Evolutionary conservation across 345 rosid genomes (phyloP), one percentile per base, ranked within the genome.

Genomic region (Sisymbrium irio): DNA sequence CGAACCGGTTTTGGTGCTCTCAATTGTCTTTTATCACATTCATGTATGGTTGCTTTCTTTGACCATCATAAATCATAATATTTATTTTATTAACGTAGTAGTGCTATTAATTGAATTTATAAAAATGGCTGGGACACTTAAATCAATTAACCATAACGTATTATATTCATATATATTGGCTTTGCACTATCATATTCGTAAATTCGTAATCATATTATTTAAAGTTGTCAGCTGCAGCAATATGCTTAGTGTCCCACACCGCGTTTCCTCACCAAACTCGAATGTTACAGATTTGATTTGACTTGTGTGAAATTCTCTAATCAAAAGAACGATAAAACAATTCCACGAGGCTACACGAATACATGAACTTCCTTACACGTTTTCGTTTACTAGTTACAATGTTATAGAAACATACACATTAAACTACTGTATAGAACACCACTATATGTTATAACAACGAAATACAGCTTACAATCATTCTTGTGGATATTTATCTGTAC

Each of bases 1-100:
- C 65, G 44, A 69, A 62, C 79, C 54, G 70, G 75, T 69, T 69
- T 56, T 18, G 75, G 19, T 55, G 65, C 60, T 62, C 42, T 44
- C 12, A 9, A 22, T 8, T 25, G 36, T 69, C 50, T 69, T 69
- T 18, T 27, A 27, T 62, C 65, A 56, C 36, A 22, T 62, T 51
- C 42, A 46, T 39, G 9, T 51, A 51, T 51, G 60, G 66, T 74
- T 66, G 72, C 78, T 74, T 76, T 76, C 75, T 76, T 76, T 76
- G 79, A 76, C 79, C 65, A 17, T 40, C 59, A 65, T 45, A 33
- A 56, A 55, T 50, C 9, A 54, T 37, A 18, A 7, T 62, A 19
- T 50, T 49, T 10, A 13, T 57, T 61, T 41, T 7, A 30, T 33
- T 42, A 50, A 53, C 11, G 22, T 68, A 53, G 17, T 54, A 20